Base-by-base conservation (phyloP, 108 stramenopile species). In the Pseudonitzschia pungens region DNA sequence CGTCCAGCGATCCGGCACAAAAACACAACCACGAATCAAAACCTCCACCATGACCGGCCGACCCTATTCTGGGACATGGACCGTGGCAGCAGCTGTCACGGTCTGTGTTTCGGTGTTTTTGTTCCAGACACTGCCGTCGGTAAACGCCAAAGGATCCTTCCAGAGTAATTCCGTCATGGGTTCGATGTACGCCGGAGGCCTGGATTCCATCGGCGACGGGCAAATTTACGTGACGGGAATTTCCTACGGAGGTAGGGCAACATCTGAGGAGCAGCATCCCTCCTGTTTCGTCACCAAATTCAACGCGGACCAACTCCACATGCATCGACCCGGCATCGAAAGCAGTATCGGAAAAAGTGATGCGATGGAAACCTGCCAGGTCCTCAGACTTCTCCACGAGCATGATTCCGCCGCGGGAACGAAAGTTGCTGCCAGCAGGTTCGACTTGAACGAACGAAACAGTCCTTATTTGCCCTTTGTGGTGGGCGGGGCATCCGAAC, bases 401-500 rank as follows among this genome's bases (percentile, higher is more conserved):
- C 36, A 36, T 36, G 4, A 6, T 36, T 36, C 36, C 36, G 2
- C 36, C 36, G 4, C 36, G n/a, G n/a, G n/a, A n/a, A n/a, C n/a
- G n/a, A n/a, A n/a, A n/a, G n/a, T n/a, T n/a, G n/a, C n/a, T n/a
- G n/a, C n/a, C n/a, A n/a, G n/a, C n/a, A n/a, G n/a, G n/a, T n/a
- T n/a, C n/a, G n/a, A n/a, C n/a, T n/a, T n/a, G n/a, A n/a, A n/a
- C n/a, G n/a, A n/a, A n/a, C n/a, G n/a, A n/a, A n/a, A n/a, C n/a
- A n/a, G n/a, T n/a, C n/a, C n/a, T 2, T 68, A 41, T 1, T 42
- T 27, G 29, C 60, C 60, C 16, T 32, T 69, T 32, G 69, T 69
- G 0, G 60, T 76, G 10, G 75, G 48, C 2, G 75, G 75, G 29
- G 69, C 67, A 20, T 68, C 75, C 5, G 75, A 75, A 32, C 29